Evolutionary conservation across 257 asterid genomes (phyloP).

Genomic region (Marsdenia floribunda): DNA sequence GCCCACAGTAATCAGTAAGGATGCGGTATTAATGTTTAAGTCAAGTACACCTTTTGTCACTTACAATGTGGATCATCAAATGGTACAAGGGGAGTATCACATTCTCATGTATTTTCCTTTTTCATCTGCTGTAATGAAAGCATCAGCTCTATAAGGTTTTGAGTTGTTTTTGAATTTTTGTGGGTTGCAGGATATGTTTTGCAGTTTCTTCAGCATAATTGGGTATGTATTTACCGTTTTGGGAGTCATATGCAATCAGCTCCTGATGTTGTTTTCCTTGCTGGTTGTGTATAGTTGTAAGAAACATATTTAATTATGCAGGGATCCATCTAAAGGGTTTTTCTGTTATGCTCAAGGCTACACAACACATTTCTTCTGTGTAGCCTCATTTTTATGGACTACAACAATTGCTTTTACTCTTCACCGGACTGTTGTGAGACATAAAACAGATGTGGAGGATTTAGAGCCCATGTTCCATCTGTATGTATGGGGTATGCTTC

Average conservation of each 20-base stretch:
- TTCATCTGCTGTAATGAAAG: neutral
- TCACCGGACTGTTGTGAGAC: slow-evolving; percentile 97
- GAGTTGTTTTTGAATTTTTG: slow-evolving; percentile 11
- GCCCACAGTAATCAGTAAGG: neutral
- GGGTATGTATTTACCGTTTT: slow-evolving; percentile 49
- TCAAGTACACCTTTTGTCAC: neutral
- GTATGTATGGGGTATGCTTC: slow-evolving; percentile 88
- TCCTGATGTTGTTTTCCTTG: slow-evolving; percentile 10
- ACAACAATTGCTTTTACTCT: slow-evolving; percentile 94
- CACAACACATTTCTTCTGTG: slow-evolving; percentile 94
- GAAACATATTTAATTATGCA: slow-evolving; percentile 30
- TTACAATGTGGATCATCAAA: neutral
- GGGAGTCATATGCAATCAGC: slow-evolving; percentile 10
- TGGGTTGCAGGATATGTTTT: slow-evolving; percentile 84
- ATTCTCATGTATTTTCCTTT: neutral
- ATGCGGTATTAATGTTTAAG: neutral
- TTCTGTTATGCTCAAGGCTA: slow-evolving; percentile 97
- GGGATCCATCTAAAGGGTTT: slow-evolving; percentile 96
- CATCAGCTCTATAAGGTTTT: neutral
- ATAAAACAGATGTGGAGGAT: slow-evolving; percentile 97
- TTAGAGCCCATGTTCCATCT: slow-evolving; percentile 96
- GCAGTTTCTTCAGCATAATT: slow-evolving; percentile 94
- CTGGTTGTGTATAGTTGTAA: slow-evolving; percentile 4
- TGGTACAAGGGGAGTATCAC: neutral
- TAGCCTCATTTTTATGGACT: slow-evolving; percentile 96